Base-by-base conservation (phyloP, 345 rosid genomes). In the Camelina laxa region DNA sequence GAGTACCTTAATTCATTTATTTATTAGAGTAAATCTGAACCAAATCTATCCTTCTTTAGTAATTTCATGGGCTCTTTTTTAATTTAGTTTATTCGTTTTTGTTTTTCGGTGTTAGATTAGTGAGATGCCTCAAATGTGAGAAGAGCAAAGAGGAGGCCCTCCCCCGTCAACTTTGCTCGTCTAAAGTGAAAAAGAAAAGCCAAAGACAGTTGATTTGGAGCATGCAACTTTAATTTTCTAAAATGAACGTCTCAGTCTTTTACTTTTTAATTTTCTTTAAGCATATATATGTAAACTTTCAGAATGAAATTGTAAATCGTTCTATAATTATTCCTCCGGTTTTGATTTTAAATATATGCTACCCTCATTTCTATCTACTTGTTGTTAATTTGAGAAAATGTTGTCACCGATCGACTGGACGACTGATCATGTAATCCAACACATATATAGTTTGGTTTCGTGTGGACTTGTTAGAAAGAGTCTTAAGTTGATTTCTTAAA, bases 151-250 rank as follows among this genome's bases (percentile, higher is more conserved):
- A 58, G 44, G 56, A 77, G 80, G 72, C 67, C 76, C 56, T 69
- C 70, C 54, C 30, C 70, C 80, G 70, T 70, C 56, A 77, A 60
- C 80, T 77, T 70, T 77, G 72, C 48, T 70, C 19, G 48, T n/a
- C 49, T 70, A 77, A 77, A 77, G 76, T 77, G 67, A 70, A 64
- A 77, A 65, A 77, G 76, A 70, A 64, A 77, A 77, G 76, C 72
- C 67, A 77, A 47, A 66, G 66, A 48, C 33, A 19, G 62, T 54
- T 49, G 70, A 48, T 64, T 64, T 56, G 53, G 36, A 64, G 71
- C 71, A 63, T 77, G 72, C 76, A 57, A n/a, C 66, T 70, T 58
- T 48, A 47, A 63, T 53, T 50, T 19, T 42, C 59, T 55, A 64
- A 70, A 70, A 36, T 30, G 50, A 65, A 70, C 41, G 67, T 70